Evolutionary conservation across 805 yeast species (phyloP), one percentile per base, ranked within the genome.

Genomic region (Maudiozyma saulgeensis): DNA sequence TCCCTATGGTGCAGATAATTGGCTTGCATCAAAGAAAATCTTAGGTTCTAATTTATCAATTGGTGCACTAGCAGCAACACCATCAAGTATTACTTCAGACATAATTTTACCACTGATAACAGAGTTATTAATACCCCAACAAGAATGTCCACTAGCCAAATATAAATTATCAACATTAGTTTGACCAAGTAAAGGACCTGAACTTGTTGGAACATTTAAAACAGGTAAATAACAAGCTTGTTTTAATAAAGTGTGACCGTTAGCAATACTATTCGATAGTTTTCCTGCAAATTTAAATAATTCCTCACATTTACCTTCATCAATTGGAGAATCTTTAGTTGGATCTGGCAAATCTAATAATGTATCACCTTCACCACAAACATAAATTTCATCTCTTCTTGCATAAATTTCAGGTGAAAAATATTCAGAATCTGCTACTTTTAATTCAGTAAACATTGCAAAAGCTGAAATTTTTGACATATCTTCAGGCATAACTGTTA

Each of bases 121-220:
- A 0, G 96, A 96, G 67, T 93, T 91, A 69, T 91, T 93, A 54
- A 91, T 93, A 21, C 99, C 99, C 99, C 99, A 91, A 69, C 98
- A 93, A 15, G 96, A 85, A 67, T 91, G 99, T 0, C 98, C 99
- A 15, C 91, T 79, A 2, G 96, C 96, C 49, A 91, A 66, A 58
- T 72, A 85, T 52, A 91, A 70, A 52, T 82, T 81, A 21, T 77
- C 79, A 7, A 90, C 95, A 60, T 89, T 89, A 0, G 98, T 91
- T 58, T 87, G 91, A 43, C 99, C 99, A 57, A 91, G 82, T 48
- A 93, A 72, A 0, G 99, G 99, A 6, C 99, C 99, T 1, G 91
- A 80, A 39, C 87, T 79, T 4, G 95, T 84, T 1, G 97, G 95
- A 8, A 89, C 91, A 63, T 91, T 96, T 46, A 91, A 76, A 5